phyloP scores from a whole-genome alignment of 306 rosid genomes.

The Arachis stenosperma region DNA sequence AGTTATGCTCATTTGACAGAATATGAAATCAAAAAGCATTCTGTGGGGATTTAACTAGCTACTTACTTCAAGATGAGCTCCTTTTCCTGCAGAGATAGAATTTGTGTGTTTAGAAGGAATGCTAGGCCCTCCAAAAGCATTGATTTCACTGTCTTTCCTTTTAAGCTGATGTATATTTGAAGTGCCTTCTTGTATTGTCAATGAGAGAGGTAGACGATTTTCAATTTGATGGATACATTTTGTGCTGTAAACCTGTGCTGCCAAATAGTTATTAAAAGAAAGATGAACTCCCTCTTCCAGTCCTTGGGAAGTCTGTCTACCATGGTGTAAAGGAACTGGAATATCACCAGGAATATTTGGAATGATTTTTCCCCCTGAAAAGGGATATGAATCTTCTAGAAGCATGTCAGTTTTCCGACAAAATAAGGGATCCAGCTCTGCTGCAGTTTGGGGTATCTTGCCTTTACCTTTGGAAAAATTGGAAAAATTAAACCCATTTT shows the following conservation, averaged over 20 bases:
- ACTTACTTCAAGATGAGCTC: slow-evolving; percentile 49
- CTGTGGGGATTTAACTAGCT: slow-evolving; percentile 37
- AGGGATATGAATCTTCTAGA: slow-evolving; percentile 40
- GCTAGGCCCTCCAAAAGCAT: slow-evolving; percentile 51
- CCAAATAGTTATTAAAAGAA: slow-evolving; percentile 64
- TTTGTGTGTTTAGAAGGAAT: slow-evolving; percentile 49
- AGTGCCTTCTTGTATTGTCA: slow-evolving; percentile 58
- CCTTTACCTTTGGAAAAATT: slow-evolving; percentile 59
- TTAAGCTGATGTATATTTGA: slow-evolving; percentile 50
- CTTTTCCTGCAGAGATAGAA: slow-evolving; percentile 51
- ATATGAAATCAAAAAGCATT: slow-evolving; percentile 42
- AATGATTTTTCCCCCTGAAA: slow-evolving; percentile 53
- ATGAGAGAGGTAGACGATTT: slow-evolving; percentile 51
- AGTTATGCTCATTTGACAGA: not conserved
- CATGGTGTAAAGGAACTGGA: slow-evolving; percentile 44
- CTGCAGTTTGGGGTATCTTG: slow-evolving; percentile 57
- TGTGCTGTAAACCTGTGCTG: slow-evolving; percentile 52
- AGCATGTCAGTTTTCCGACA: slow-evolving; percentile 50
- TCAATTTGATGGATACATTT: slow-evolving; percentile 55
- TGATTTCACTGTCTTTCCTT: slow-evolving; percentile 55
- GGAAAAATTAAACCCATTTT: slow-evolving; percentile 51
- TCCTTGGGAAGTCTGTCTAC: slow-evolving; percentile 42
- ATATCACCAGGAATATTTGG: slow-evolving; percentile 43
- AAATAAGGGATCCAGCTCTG: slow-evolving; percentile 46
- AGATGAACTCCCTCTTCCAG: slow-evolving; percentile 62